Evolutionary conservation across 2,329 filamentous ascomycete genomes (phyloP).

Genomic region (Stagonosporopsis tanaceti): DNA sequence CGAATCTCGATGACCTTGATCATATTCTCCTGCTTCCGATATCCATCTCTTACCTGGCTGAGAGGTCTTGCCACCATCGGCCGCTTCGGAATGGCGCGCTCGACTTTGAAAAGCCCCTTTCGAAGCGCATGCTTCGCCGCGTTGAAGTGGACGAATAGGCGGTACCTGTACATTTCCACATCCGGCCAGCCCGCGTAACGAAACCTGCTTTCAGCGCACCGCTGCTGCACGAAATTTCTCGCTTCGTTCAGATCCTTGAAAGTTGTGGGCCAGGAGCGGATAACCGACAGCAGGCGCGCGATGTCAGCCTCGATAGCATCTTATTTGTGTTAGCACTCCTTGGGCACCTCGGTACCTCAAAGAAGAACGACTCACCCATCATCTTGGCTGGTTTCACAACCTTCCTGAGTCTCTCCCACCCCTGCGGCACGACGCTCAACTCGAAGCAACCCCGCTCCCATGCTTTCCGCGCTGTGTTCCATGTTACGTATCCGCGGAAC

Average conservation of each 20-base stretch:
- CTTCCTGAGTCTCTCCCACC: background rate
- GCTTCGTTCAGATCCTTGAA: constrained; percentile 18
- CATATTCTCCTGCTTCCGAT: background rate
- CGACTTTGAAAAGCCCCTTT: constrained; percentile 5
- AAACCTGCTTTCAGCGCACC: background rate
- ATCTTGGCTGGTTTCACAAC: background rate
- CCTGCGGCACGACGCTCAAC: background rate
- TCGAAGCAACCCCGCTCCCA: background rate
- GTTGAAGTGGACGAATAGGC: constrained; percentile 12
- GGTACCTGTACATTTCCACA: constrained; percentile 10
- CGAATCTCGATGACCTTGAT: background rate
- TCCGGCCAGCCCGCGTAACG: constrained; percentile 6
- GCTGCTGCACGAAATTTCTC: constrained; percentile 7
- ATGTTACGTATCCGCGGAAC: constrained; percentile 8
- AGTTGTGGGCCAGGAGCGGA: background rate
- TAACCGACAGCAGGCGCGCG: background rate
- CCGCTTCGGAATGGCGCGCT: background rate
- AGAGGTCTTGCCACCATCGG: background rate
- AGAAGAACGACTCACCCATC: background rate
- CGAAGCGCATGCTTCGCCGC: constrained; percentile 11
- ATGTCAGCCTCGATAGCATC: constrained; percentile 8
- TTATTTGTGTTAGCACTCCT: background rate
- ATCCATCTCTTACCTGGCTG: background rate
- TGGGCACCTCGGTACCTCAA: background rate
- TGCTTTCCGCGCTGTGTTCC: constrained; percentile 2